phyloP scores from a whole-genome alignment of 1,284 basidiomycete species.

The Rhodotorula sp. region DNA sequence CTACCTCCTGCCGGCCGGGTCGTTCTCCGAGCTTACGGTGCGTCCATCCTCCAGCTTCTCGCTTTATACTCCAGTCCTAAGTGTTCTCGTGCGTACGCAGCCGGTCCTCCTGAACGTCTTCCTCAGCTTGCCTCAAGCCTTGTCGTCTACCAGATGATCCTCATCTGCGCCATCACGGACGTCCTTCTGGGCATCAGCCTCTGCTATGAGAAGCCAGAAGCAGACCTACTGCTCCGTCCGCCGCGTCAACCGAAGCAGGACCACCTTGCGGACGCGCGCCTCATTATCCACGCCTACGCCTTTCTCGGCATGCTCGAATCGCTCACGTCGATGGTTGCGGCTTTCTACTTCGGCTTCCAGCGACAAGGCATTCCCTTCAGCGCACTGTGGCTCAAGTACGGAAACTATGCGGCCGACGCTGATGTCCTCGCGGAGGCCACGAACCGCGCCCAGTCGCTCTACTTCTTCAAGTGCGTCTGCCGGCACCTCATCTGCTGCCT shows the following conservation, averaged over 20 bases:
- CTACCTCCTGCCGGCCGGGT: conserved; percentile 44
- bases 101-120: conserved; percentile 60
- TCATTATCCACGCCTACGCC: conserved; percentile 64
- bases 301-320: conserved; percentile 61
- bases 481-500: no score
- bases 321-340: conserved; percentile 57
- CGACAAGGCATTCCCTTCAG: conserved; percentile 58
- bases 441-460: conserved; percentile 54
- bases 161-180: conserved; percentile 62
- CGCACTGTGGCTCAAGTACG: conserved; percentile 57
- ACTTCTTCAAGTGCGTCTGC: conserved; percentile 36
- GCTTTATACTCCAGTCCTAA: background rate
- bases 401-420: conserved; percentile 49
- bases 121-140: conserved; percentile 56
- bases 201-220: conserved; percentile 61
- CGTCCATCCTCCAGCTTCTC: no score
- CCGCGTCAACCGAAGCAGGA: conserved; percentile 62
- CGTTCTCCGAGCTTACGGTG: conserved; percentile 64
- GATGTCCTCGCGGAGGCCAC: conserved; percentile 52
- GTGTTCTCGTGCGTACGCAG: no score
- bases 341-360: conserved; percentile 46
- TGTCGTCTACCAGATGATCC: conserved; percentile 58
- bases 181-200: conserved; percentile 58
- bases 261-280: conserved; percentile 53
- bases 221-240: conserved; percentile 58